phyloP scores from a whole-genome alignment of 805 yeast genomes.

The Saccharomycopsis malanga region DNA sequence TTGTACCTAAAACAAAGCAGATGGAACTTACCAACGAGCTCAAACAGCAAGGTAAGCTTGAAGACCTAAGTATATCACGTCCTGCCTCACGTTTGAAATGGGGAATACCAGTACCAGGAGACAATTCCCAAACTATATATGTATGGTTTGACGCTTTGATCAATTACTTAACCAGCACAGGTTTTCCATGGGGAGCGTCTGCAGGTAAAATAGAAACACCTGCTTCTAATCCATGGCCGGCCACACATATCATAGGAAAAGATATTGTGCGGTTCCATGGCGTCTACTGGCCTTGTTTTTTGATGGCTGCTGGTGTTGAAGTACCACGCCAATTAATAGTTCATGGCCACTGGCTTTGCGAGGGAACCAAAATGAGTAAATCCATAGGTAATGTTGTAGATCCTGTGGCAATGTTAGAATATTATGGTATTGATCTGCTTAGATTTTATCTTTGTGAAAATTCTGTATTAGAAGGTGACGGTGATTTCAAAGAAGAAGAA shows the following conservation, averaged over 20 bases:
- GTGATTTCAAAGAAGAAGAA: constrained; percentile 63
- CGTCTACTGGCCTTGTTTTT: constrained; percentile 88
- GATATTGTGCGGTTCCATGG: constrained; percentile 87
- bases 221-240: constrained; percentile 43
- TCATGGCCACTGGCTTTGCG: constrained; percentile 91
- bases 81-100: constrained; percentile 72
- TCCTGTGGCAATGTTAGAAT: constrained; percentile 57
- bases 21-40: constrained; percentile 53
- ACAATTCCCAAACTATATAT: constrained; percentile 69
- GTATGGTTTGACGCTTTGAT: constrained; percentile 96
- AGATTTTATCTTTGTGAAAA: constrained; percentile 72
- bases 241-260: constrained; percentile 83
- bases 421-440: constrained; percentile 66
- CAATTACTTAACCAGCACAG: constrained; percentile 72
- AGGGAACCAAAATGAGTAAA: constrained; percentile 90
- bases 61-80: constrained; percentile 81
- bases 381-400: constrained; percentile 91
- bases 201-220: constrained; percentile 22
- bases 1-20: constrained; percentile 58
- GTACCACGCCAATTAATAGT: constrained; percentile 73
- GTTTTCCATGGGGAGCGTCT: constrained; percentile 38
- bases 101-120: constrained; percentile 89
- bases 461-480: constrained; percentile 68
- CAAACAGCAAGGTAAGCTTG: constrained; percentile 34
- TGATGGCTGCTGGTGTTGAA: constrained; percentile 72